Percentiles rank a stretch among this genome's conserved stretches.
These are phyloP conservation scores for Mucor lusitanicus DNA, from an alignment of 371 early-diverging fungal genomes.

Conservation along the genomic window DNA sequence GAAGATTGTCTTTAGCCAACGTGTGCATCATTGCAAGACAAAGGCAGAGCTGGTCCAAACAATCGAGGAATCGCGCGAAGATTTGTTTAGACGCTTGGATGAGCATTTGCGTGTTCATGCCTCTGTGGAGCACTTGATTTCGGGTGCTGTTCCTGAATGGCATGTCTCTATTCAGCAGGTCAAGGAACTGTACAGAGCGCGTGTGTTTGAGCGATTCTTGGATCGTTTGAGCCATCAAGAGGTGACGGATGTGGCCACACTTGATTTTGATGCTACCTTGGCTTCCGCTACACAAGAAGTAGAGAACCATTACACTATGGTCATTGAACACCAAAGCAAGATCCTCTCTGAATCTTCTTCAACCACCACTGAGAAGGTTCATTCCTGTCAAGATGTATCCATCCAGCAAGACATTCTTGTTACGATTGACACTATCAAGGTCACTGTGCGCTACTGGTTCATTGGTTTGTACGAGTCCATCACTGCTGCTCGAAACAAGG, in stretches of 20 bases:
- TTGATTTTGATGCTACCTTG: constrained; percentile 27
- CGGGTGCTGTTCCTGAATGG: constrained; percentile 33
- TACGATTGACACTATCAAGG: constrained; percentile 35
- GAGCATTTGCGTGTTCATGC: constrained; percentile 33
- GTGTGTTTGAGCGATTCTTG: constrained; percentile 34
- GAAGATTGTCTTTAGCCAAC: constrained; percentile 36
- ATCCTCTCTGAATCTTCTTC: neutral
- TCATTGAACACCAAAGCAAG: constrained; percentile 21
- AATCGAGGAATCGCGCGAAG: constrained; percentile 34
- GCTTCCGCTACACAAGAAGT: constrained; percentile 26
- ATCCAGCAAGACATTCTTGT: constrained; percentile 24
- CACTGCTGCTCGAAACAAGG: constrained; percentile 24
- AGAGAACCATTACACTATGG: constrained; percentile 22
- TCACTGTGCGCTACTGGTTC: constrained; percentile 37
- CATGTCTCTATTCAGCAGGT: constrained; percentile 32
- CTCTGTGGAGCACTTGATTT: constrained; percentile 20
- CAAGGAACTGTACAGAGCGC: constrained; percentile 39
- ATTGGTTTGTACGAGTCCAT: constrained; percentile 24
- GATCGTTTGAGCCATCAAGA: constrained; percentile 22
- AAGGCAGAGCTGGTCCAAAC: constrained; percentile 25
- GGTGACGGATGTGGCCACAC: constrained; percentile 8
- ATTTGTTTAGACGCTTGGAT: constrained; percentile 36
- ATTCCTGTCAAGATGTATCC: neutral
- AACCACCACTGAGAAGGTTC: neutral
- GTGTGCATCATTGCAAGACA: constrained; percentile 32